Conservation (phyloP, 805 yeast genomes). For the Hagleromyces aurorensis region DNA sequence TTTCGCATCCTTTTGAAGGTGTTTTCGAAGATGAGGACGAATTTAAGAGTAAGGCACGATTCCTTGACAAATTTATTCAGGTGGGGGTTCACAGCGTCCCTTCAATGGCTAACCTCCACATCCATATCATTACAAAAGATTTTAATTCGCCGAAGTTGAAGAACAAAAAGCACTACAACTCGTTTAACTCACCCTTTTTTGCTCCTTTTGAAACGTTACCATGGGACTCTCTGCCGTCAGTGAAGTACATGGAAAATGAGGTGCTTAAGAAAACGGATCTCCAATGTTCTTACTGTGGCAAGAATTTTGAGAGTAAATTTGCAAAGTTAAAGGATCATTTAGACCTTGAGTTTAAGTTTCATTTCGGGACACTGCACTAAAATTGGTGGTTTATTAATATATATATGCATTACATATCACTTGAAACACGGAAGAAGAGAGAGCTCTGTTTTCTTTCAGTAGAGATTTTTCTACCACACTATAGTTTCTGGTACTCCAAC, state of each 20-base stretch:
- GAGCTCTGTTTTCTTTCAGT: too few relatives aligned
- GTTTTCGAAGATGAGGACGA: conserved; percentile 14
- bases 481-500: conserved; percentile 89
- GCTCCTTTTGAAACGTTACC: conserved; percentile 47
- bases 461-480: too few relatives aligned
- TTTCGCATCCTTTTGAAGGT: conserved; percentile 7
- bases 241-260: conserved; percentile 33
- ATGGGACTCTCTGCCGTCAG: conserved; percentile 26
- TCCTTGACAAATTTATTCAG: conserved; percentile 30
- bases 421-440: too few relatives aligned
- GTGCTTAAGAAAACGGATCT: conserved; percentile 31
- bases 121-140: conserved; percentile 67
- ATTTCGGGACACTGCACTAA: conserved; percentile 14
- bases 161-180: conserved; percentile 58
- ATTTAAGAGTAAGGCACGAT: conserved; percentile 12
- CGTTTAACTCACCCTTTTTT: conserved; percentile 61
- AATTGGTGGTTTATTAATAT: conserved; percentile 3
- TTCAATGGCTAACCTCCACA: conserved; percentile 58
- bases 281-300: conserved; percentile 36
- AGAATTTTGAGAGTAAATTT: conserved; percentile 38
- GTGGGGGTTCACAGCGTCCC: conserved; percentile 69
- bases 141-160: conserved; percentile 48
- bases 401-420: conserved; percentile 6
- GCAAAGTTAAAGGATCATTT: conserved; percentile 37
- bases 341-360: conserved; percentile 29